Conservation (phyloP, 495 filamentous ascomycete species). For the Aspergillus carlsbadensis region DNA sequence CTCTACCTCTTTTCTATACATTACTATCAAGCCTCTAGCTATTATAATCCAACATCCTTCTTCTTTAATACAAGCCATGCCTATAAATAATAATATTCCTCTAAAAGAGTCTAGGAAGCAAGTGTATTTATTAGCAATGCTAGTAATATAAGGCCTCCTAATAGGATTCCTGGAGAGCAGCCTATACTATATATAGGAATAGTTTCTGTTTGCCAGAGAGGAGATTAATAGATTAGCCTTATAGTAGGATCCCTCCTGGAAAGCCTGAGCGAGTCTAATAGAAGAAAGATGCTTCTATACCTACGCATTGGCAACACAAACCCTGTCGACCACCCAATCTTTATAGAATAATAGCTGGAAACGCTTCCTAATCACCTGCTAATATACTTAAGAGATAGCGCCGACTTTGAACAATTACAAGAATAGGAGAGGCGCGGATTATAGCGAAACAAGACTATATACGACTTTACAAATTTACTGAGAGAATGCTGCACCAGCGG, state of each 20-base stretch:
- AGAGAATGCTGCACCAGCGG: slow-evolving; percentile 17
- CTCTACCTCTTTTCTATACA: slow-evolving; percentile 25
- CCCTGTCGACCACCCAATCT: slow-evolving; percentile 25
- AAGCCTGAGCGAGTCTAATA: slow-evolving; percentile 40
- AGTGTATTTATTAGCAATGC: slow-evolving; percentile 26
- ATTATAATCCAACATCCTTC: slow-evolving; percentile 38
- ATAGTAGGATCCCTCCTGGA: slow-evolving; percentile 47
- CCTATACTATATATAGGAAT: slow-evolving; percentile 21
- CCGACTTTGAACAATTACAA: slow-evolving; percentile 40
- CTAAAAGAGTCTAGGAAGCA: slow-evolving; percentile 30
- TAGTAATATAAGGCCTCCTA: neutral
- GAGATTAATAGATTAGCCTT: slow-evolving; percentile 35
- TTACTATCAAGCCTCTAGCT: slow-evolving; percentile 22
- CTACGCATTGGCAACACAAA: slow-evolving; percentile 50
- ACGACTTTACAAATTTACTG: slow-evolving; percentile 18
- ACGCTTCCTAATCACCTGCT: slow-evolving; percentile 15
- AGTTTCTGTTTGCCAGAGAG: slow-evolving; percentile 16
- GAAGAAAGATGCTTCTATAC: slow-evolving; percentile 17
- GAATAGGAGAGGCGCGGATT: slow-evolving; percentile 31
- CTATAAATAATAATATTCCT: slow-evolving; percentile 33
- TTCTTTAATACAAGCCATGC: slow-evolving; percentile 37
- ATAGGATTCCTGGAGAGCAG: neutral
- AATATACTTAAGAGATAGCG: slow-evolving; percentile 30
- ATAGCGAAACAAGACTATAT: slow-evolving; percentile 21
- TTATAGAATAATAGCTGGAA: slow-evolving; percentile 16